phyloP scores from a whole-genome alignment of 192 early-diverging fungal genomes.

The Thamnidium elegans region DNA sequence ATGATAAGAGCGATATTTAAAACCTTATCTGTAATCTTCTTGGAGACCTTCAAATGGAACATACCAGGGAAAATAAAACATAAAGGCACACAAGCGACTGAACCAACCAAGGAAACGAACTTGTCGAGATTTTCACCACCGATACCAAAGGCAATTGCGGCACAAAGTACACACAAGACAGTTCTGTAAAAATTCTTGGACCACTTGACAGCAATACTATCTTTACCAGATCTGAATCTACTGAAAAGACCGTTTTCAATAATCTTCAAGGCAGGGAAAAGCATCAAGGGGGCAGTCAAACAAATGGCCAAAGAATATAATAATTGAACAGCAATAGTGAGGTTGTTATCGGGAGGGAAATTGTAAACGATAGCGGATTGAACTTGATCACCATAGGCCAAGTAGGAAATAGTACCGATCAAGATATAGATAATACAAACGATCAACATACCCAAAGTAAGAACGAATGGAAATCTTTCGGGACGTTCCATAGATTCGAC shows the following conservation, averaged over 20 bases:
- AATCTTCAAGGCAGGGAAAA: slow-evolving; percentile 86
- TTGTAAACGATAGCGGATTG: slow-evolving; percentile 81
- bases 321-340: slow-evolving; percentile 67
- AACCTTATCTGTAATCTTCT: slow-evolving; percentile 39
- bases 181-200: slow-evolving; percentile 68
- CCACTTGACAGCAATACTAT: slow-evolving; percentile 61
- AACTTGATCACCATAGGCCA: slow-evolving; percentile 74
- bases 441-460: slow-evolving; percentile 60
- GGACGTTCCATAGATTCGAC: slow-evolving; percentile 82
- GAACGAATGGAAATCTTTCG: slow-evolving; percentile 69
- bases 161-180: slow-evolving; percentile 58
- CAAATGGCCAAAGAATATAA: slow-evolving; percentile 86
- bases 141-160: slow-evolving; percentile 64
- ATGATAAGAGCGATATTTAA: slow-evolving; percentile 59
- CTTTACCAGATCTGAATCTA: slow-evolving; percentile 43
- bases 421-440: slow-evolving; percentile 65
- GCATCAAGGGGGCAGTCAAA: slow-evolving; percentile 77
- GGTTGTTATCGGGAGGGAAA: slow-evolving; percentile 59
- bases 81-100: slow-evolving; percentile 67
- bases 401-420: slow-evolving; percentile 74
- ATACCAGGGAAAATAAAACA: slow-evolving; percentile 84
- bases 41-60: slow-evolving; percentile 68
- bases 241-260: slow-evolving; percentile 73
- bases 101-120: slow-evolving; percentile 83
- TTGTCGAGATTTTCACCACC: slow-evolving; percentile 74